Conservation (phyloP, 2,329 filamentous ascomycete species). For the Trichoderma endophyticum region DNA sequence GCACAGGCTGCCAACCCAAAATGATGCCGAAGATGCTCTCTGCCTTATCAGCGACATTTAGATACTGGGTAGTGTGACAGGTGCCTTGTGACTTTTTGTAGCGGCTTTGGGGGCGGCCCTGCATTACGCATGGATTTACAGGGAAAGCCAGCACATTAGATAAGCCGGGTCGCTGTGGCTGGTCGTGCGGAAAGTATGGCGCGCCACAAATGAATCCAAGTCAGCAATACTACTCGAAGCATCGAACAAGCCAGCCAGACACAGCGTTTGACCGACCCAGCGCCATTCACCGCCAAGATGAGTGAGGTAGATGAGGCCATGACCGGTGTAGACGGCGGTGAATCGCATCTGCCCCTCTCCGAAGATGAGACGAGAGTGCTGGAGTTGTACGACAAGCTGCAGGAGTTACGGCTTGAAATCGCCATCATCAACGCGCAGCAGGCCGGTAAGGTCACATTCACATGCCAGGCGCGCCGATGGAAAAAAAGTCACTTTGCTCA, state of each 20-base stretch:
- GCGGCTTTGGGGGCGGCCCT: neutral
- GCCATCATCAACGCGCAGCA: constrained; percentile 57
- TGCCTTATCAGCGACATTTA: constrained; percentile 5
- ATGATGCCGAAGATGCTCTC: neutral
- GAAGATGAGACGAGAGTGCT: constrained; percentile 64
- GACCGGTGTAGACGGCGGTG: constrained; percentile 33
- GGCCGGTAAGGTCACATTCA: constrained; percentile 30
- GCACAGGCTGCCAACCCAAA: constrained; percentile 2
- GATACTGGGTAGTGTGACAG: constrained; percentile 28
- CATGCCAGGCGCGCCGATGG: neutral
- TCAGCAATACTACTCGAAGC: neutral
- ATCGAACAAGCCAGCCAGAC: neutral
- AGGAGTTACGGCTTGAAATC: constrained; percentile 69
- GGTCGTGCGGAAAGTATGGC: neutral
- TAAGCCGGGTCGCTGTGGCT: constrained; percentile 12
- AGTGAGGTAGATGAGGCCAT: constrained; percentile 30
- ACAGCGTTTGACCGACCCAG: neutral
- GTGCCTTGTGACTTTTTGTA: constrained; percentile 32
- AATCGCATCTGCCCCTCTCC: constrained; percentile 52
- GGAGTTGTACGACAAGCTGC: constrained; percentile 67
- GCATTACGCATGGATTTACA: neutral
- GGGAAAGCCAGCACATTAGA: neutral
- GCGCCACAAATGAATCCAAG: neutral
- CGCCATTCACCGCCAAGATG: constrained; percentile 24
- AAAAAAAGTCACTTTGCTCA: neutral